Evolutionary conservation across 768 basidiomycete genomes (phyloP), one percentile per base, ranked within the genome.

Genomic region (Chalciporus piperatus): DNA sequence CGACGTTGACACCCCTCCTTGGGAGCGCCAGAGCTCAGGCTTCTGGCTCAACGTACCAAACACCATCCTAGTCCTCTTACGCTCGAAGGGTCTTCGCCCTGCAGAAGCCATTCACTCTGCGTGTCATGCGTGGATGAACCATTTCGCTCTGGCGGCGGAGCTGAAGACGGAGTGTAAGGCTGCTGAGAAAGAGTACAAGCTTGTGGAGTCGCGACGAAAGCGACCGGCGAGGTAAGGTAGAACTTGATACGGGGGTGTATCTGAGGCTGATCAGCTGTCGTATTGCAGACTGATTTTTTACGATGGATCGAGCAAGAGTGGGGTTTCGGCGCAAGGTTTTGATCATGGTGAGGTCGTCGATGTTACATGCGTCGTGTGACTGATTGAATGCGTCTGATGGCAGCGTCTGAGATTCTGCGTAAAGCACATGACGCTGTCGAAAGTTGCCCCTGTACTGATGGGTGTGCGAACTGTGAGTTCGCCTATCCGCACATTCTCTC

Each of bases 61-160:
- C 22, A 30, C 64, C 0, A 72, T 80, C 19, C 65, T 92, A 42
- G 63, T 74, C 6, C 62, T 84, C n/a, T 72, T 92, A 64, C 67
- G 69, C 12, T 54, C 57, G 11, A 82, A 84, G 56, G 71, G 69
- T 5, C 76, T 91, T 38, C 80, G 84, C 52, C 76, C 83, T 1
- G 89, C 92, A 0, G 92, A 81, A 44, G 87, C 85, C 0, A 91
- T 95, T 43, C 92, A 96, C 62, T 80, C 90, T 5, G 92, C 92
- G 3, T 76, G 85, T 57, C 93, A 96, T 63, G 89, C 89, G 0
- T 77, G 93, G 59, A 69, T 95, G 55, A 92, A 91, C 60, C 78
- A 81, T 38, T 92, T 91, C 58, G 73, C 81, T 5, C 71, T 93
- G 56, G 77, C 80, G 0, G 73, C 76, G 27, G 89, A 92, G 50